phyloP scores from a whole-genome alignment of 257 asterid species.

The Orobanche coerulescens region DNA sequence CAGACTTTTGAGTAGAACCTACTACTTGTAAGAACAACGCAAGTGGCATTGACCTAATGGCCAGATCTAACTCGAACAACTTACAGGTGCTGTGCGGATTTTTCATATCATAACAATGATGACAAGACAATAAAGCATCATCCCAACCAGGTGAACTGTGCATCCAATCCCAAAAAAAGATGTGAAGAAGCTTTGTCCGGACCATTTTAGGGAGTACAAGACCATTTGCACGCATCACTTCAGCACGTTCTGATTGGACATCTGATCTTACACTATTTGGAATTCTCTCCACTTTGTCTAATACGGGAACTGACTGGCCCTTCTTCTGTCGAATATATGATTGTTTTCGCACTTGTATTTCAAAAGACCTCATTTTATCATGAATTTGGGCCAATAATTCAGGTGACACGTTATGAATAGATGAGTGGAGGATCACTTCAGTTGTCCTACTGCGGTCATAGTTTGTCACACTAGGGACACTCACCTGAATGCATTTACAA shows the following conservation, averaged over 20 bases:
- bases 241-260: conserved; percentile 47
- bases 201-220: conserved; percentile 77
- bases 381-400: conserved; percentile 68
- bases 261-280: conserved; percentile 33
- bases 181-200: conserved; percentile 78
- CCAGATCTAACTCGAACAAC: conserved; percentile 54
- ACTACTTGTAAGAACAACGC: conserved; percentile 79
- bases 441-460: conserved; percentile 59
- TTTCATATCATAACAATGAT: conserved; percentile 40
- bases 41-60: conserved; percentile 73
- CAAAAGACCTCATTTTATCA: conserved; percentile 66
- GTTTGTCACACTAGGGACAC: conserved; percentile 73
- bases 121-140: conserved; percentile 40
- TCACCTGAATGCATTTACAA: conserved; percentile 61
- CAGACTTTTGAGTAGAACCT: conserved; percentile 63
- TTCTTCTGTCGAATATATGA: conserved; percentile 40
- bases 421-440: conserved; percentile 80
- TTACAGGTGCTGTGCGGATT: conserved; percentile 75
- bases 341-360: conserved; percentile 50
- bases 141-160: conserved; percentile 46
- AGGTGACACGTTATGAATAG: conserved; percentile 41
- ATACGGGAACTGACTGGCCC: conserved; percentile 39
- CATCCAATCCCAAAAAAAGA: conserved; percentile 65
- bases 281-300: conserved; percentile 66
- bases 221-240: conserved; percentile 70